These are phyloP conservation scores for Xerocomus spinulosus DNA, from an alignment of 768 basidiomycete species.

Conservation along the genomic window DNA sequence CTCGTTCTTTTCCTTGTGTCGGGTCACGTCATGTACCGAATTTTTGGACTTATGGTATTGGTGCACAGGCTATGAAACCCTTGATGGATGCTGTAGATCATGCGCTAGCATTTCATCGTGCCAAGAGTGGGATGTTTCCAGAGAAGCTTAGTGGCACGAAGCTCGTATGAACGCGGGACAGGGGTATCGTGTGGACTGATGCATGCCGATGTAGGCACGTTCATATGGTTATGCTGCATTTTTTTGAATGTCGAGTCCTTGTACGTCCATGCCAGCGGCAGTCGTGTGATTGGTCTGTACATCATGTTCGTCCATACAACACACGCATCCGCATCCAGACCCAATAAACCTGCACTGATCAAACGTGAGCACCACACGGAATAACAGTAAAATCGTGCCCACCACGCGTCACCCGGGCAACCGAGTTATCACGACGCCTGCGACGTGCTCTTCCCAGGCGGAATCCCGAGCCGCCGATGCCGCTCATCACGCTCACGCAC, in stretches of 20 bases:
- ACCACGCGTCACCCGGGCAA: not conserved
- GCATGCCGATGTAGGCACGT: too few species aligned
- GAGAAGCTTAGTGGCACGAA: slow-evolving; percentile 9
- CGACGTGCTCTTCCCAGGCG: slow-evolving; percentile 23
- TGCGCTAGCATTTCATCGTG: slow-evolving; percentile 58
- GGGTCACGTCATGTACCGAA: not conserved
- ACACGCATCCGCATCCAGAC: too few species aligned
- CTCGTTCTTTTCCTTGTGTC: not conserved
- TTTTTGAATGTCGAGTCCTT: too few species aligned
- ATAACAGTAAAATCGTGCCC: not conserved
- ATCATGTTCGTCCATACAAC: too few species aligned
- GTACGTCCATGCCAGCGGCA: too few species aligned
- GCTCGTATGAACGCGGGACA: slow-evolving; percentile 6
- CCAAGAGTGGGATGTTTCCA: slow-evolving; percentile 23
- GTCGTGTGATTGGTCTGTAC: too few species aligned
- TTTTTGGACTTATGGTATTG: not conserved
- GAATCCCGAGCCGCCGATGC: slow-evolving; percentile 26
- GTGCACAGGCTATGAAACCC: slow-evolving; percentile 70
- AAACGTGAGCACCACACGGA: too few species aligned
- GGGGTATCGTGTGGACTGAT: too few species aligned
- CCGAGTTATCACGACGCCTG: not conserved
- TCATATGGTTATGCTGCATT: too few species aligned
- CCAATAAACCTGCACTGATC: too few species aligned
- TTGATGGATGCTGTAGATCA: slow-evolving; percentile 67
- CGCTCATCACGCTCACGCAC: slow-evolving; percentile 23